Evolutionary conservation across 2,329 filamentous ascomycete species (phyloP), one percentile per base, ranked within the genome.

Genomic region (Cladosporium cucumerinum): DNA sequence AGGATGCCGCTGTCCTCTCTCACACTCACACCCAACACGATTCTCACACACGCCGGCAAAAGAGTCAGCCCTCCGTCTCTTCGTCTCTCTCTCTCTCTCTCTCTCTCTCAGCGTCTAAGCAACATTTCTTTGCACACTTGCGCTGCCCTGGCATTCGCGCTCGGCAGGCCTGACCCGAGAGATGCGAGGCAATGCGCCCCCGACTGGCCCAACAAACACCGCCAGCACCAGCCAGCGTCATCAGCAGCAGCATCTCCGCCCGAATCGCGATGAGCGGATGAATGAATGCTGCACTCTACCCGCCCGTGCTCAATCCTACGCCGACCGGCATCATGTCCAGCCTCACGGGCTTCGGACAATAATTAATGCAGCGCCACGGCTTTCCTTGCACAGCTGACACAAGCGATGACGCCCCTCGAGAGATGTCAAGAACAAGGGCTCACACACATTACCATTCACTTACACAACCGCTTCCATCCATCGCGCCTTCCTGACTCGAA

Each of bases 401-500:
- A 8, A 46, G 11, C n/a, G 39, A 46, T 46, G 39, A 21, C 39
- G 39, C 39, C 39, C n/a, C 39, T 46, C 39, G 10, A 21, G n/a
- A 12, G 2, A 12, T 11, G 39, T 46, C 39, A 46, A 46, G 39
- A 46, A 21, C n/a, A 12, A 46, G 39, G 39, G n/a, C 39, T 54
- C 48, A 28, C 48, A 54, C 30, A n/a, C 25, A 54, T 43, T 8
- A n/a, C 10, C 8, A 43, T 28, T 30, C 54, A 57, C 54, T 57
- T 16, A 32, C n/a, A 36, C 51, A 54, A 54, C 51, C 28, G 18
- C 21, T 26, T 16, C 25, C 43, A 61, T 52, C 59, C 46, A 36
- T 52, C 48, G 59, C 59, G 46, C n/a, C 54, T 23, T 36, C 54
- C 54, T 39, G 54, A 57, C 30, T 57, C 54, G 54, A 25, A n/a